A percentile compares a stretch with the other conserved stretches of the same genome.
phyloP scores from a whole-genome alignment of 441 rosid species.

The Adansonia gregorii region DNA sequence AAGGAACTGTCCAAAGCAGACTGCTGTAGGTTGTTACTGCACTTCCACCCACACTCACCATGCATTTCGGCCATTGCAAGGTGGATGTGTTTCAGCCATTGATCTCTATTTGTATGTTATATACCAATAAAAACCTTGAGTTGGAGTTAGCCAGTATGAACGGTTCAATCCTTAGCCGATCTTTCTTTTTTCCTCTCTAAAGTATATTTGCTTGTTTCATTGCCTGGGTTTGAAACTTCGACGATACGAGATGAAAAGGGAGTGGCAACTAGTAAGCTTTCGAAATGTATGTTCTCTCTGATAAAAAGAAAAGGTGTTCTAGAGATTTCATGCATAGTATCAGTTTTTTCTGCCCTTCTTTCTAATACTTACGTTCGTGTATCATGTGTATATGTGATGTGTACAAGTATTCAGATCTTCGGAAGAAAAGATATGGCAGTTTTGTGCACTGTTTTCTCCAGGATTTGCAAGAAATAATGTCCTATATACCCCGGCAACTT shows the following conservation, averaged over 20 bases:
- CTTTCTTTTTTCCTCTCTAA: too few relatives aligned
- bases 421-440: constrained; percentile 16
- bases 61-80: not conserved
- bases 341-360: not conserved
- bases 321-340: not conserved
- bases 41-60: not conserved
- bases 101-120: not conserved
- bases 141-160: not conserved
- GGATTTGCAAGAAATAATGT: constrained; percentile 25
- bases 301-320: not conserved
- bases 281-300: not conserved
- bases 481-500: not conserved
- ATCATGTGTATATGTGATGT: not conserved
- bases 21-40: not conserved
- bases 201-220: not conserved
- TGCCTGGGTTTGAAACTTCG: not conserved
- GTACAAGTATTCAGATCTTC: not conserved
- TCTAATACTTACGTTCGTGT: not conserved
- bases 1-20: not conserved
- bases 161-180: not conserved
- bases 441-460: constrained; percentile 6
- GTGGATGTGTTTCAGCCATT: not conserved
- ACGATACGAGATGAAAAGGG: not conserved
- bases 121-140: not conserved
- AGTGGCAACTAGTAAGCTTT: not conserved